These are phyloP conservation scores for Alnus glutinosa DNA, from an alignment of 306 rosid genomes.

Conservation along the genomic window DNA sequence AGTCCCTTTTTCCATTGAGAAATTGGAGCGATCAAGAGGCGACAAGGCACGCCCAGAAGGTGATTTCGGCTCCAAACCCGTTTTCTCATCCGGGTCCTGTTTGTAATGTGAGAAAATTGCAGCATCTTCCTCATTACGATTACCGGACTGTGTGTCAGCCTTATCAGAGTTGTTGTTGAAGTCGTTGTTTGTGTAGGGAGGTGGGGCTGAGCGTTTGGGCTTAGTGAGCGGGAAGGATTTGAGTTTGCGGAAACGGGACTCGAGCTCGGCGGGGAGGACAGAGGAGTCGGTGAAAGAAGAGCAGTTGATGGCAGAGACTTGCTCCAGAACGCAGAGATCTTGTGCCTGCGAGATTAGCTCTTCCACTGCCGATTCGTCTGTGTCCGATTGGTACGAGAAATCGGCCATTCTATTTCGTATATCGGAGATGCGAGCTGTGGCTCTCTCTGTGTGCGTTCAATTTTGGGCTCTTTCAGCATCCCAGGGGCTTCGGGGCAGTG, in stretches of 20 bases:
- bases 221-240: constrained; percentile 63
- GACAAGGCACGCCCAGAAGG: constrained; percentile 26
- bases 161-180: not conserved
- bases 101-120: constrained; percentile 33
- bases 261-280: constrained; percentile 65
- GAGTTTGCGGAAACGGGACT: constrained; percentile 79
- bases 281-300: constrained; percentile 60
- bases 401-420: constrained; percentile 45
- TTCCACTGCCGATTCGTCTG: constrained; percentile 63
- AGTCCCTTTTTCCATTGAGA: not conserved
- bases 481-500: not conserved
- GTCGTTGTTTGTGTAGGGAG: not conserved
- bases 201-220: not conserved
- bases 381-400: constrained; percentile 50
- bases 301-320: constrained; percentile 76
- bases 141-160: constrained; percentile 10
- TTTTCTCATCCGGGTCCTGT: constrained; percentile 28
- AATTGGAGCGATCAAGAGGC: constrained; percentile 22
- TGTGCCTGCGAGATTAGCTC: constrained; percentile 68
- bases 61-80: constrained; percentile 4
- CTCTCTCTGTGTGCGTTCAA: not conserved
- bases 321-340: constrained; percentile 69
- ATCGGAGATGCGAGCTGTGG: no score
- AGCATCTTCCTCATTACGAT: constrained; percentile 12
- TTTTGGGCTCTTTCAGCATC: not conserved